A percentile compares a stretch with the other conserved stretches of the same genome.
Conservation (phyloP, 768 basidiomycete genomes). For the Mycena leptocephala region DNA sequence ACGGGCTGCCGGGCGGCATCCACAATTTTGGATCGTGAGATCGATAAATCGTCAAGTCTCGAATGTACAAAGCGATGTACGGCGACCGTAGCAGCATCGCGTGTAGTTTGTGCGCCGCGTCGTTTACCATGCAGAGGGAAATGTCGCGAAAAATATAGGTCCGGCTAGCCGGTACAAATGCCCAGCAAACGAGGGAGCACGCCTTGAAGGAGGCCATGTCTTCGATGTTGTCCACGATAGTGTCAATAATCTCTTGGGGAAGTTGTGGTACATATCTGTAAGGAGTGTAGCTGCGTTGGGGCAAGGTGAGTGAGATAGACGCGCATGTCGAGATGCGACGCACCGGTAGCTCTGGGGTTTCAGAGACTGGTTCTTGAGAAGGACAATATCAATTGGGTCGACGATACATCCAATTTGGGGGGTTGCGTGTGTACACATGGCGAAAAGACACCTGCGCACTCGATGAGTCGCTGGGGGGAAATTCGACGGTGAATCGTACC, state of each 20-base stretch:
- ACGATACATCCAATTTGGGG: neutral
- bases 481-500: neutral
- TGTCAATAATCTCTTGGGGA: slow-evolving; percentile 48
- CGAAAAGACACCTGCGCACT: slow-evolving; percentile 16
- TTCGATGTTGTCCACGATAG: slow-evolving; percentile 44
- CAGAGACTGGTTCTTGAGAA: neutral
- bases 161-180: slow-evolving; percentile 43
- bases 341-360: neutral
- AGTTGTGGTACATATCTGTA: slow-evolving; percentile 34
- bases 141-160: slow-evolving; percentile 41
- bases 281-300: neutral
- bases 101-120: neutral
- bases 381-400: neutral
- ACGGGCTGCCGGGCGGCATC: slow-evolving; percentile 16
- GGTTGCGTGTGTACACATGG: slow-evolving; percentile 8
- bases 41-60: slow-evolving; percentile 30
- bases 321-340: neutral
- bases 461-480: no score
- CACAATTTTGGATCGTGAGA: slow-evolving; percentile 4
- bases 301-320: neutral
- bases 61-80: neutral
- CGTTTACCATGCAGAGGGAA: slow-evolving; percentile 18
- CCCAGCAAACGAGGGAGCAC: slow-evolving; percentile 45
- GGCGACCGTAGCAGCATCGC: slow-evolving; percentile 12
- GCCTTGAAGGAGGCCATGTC: slow-evolving; percentile 41